phyloP scores from a whole-genome alignment of 1,284 basidiomycete species.

The Boletus albobrunnescens region DNA sequence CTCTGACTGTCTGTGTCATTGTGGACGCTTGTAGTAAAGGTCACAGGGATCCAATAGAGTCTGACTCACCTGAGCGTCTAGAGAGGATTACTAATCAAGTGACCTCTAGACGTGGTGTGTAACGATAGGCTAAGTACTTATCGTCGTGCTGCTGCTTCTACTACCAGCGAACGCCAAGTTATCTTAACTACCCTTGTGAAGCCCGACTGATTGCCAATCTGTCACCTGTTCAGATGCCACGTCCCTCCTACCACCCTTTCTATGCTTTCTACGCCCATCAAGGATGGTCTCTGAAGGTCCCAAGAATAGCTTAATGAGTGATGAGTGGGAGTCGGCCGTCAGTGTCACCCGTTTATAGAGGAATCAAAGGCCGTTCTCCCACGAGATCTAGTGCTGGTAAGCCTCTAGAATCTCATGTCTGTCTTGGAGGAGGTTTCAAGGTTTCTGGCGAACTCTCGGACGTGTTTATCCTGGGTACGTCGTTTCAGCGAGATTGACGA shows the following conservation, averaged over 20 bases:
- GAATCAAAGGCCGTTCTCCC: neutral
- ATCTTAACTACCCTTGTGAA: neutral
- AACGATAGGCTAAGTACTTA: no score
- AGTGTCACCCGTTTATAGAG: conserved; percentile 9
- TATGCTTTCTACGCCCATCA: neutral
- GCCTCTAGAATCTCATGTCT: neutral
- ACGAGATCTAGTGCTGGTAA: neutral
- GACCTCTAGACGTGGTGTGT: no score
- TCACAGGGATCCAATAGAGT: no score
- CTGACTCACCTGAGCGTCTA: no score
- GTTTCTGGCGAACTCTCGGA: no score
- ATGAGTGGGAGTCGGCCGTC: neutral
- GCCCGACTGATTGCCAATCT: neutral
- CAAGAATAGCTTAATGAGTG: conserved; percentile 11
- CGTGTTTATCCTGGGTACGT: neutral
- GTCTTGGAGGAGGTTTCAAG: neutral
- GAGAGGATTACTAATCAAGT: conserved; percentile 11
- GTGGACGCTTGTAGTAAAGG: conserved; percentile 3
- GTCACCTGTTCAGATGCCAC: neutral
- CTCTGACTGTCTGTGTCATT: conserved; percentile 67
- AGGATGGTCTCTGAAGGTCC: neutral
- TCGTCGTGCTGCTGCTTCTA: neutral
- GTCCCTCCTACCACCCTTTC: neutral
- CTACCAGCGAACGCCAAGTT: neutral
- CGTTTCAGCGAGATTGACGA: neutral